Evolutionary conservation across 371 early-diverging fungal genomes (phyloP), one percentile per base, ranked within the genome.

Genomic region (Mortierella sp.): DNA sequence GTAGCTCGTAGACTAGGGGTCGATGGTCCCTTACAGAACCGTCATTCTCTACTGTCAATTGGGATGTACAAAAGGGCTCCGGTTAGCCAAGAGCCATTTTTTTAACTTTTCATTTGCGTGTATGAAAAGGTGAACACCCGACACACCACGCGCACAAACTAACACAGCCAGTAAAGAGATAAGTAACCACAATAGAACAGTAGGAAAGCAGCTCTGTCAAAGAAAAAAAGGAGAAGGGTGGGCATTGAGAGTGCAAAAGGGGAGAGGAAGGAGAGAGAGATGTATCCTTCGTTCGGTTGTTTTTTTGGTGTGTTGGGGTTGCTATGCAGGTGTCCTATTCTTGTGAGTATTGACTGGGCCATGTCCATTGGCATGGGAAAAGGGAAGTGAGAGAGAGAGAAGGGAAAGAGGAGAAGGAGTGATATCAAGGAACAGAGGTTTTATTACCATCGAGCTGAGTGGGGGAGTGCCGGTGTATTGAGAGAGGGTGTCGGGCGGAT

Each of bases 1-100:
- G 78, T 16, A 82, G 68, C 41, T 82, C 82, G 43, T 70, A 63
- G 61, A 77, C 45, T 37, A 82, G 64, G n/a, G 67, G 45, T 0
- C 80, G 73, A 66, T 80, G 76, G 40, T 76, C 76, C 45, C 40
- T 65, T 14, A 48, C 48, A 13, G 29, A 58, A 26, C 64, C 22
- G 8, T 63, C 70, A 40, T 72, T 61, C 31, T 69, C 75, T 69
- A 40, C 11, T 24, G 5, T 55, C 31, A 61, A 67, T 31, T 66
- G 53, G 3, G 43, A 63, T 8, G 39, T n/a, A 29, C 3, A 19
- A 52, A 55, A 39, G 11, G 24, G 53, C 39, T 26, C 34, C 24
- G 50, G 67, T 45, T 47, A 14, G 39, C 11, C 7, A 37, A 14
- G 22, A 26, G 37, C 43, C 53, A 66, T 31, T 34, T 19, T 13